phyloP scores from a whole-genome alignment of 2,329 filamentous ascomycete species.

The Talaromyces sp. region DNA sequence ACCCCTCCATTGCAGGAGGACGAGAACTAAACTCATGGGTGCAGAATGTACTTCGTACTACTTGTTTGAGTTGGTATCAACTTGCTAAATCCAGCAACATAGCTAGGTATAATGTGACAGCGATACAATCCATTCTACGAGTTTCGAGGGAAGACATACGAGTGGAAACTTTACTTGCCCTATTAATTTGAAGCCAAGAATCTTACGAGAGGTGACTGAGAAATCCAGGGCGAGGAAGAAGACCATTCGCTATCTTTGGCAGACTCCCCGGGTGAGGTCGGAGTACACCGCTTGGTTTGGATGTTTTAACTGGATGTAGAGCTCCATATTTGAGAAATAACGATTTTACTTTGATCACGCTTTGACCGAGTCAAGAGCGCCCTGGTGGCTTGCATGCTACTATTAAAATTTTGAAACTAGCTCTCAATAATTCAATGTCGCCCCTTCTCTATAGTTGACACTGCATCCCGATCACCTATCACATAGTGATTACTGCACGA shows the following conservation, averaged over 20 bases:
- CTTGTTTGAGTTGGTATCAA: background rate
- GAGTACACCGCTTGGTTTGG: background rate
- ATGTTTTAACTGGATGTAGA: background rate
- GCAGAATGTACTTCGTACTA: background rate
- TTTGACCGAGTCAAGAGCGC: background rate
- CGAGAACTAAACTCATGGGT: background rate
- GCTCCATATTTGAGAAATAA: background rate
- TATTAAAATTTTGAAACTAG: background rate
- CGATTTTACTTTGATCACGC: background rate
- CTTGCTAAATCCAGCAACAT: background rate
- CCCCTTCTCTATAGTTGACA: background rate
- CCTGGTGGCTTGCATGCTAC: background rate
- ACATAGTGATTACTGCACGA: background rate
- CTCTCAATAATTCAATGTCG: background rate
- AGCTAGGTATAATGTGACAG: background rate
- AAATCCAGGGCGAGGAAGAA: too few species aligned
- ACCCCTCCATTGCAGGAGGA: background rate
- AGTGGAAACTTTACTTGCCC: too few species aligned
- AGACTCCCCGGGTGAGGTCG: too few species aligned
- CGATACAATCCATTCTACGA: background rate
- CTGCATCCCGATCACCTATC: background rate
- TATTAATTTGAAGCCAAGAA: too few species aligned
- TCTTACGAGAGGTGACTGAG: too few species aligned
- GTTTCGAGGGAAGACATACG: too few species aligned
- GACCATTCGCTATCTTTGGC: too few species aligned